phyloP scores from a whole-genome alignment of 306 rosid genomes.

The Rosa persica region DNA sequence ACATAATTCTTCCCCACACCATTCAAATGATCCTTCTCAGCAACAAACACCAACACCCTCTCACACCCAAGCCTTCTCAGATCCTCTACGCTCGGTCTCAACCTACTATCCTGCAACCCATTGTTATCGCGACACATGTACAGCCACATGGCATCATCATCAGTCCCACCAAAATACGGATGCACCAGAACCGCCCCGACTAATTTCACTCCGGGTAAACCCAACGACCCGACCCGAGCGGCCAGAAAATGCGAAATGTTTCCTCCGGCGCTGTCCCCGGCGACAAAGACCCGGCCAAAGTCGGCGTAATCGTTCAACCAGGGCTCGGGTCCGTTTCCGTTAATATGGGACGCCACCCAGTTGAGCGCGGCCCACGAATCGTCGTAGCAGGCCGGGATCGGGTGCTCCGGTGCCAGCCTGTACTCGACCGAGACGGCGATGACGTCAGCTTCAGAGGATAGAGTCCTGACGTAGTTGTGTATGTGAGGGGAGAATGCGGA shows the following conservation, averaged over 20 bases:
- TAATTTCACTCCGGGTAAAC: conserved; percentile 25
- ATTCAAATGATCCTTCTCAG: conserved; percentile 47
- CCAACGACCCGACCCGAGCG: conserved; percentile 17
- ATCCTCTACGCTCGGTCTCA: conserved; percentile 47
- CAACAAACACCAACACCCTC: conserved; percentile 43
- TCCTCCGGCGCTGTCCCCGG: conserved; percentile 53
- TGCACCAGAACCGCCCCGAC: conserved; percentile 39
- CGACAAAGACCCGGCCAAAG: conserved; percentile 29
- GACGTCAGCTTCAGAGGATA: conserved; percentile 18
- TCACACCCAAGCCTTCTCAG: conserved; percentile 35
- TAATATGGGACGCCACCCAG: conserved; percentile 40
- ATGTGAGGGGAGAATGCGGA: conserved; percentile 36
- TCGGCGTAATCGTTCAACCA: conserved; percentile 43
- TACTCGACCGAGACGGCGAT: conserved; percentile 44
- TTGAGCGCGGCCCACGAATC: conserved; percentile 49
- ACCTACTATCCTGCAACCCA: conserved; percentile 38
- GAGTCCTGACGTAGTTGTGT: conserved; percentile 22
- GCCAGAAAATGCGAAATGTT: conserved; percentile 29
- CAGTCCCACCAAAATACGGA: conserved; percentile 43
- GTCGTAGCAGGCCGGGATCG: conserved; percentile 38
- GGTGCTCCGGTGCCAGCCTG: conserved; percentile 37
- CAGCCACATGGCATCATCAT: conserved; percentile 44
- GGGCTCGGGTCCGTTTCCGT: conserved; percentile 35
- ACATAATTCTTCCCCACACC: conserved; percentile 21
- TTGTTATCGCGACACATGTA: conserved; percentile 38